Conservation (phyloP, 2,329 filamentous ascomycete species). For the Alternaria rosae region DNA sequence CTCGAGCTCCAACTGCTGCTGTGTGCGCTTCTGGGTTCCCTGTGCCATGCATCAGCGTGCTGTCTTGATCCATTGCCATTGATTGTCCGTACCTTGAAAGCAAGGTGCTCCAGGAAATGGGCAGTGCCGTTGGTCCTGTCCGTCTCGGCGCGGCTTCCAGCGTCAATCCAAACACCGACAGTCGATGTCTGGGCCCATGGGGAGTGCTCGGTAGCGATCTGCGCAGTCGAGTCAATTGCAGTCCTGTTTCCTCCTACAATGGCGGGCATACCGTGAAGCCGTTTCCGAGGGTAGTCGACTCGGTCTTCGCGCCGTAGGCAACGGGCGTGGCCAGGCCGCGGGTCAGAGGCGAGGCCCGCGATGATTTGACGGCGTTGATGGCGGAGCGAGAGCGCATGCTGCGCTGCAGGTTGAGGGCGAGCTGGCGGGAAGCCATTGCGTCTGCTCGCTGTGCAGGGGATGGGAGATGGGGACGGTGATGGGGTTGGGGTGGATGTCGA, state of each 20-base stretch:
- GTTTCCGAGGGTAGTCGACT: conserved; percentile 96
- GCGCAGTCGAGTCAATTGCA: conserved; percentile 46
- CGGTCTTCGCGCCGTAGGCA: conserved; percentile 76
- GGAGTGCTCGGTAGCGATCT: conserved; percentile 98
- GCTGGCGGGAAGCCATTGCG: conserved; percentile 93
- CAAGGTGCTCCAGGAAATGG: conserved; percentile 99
- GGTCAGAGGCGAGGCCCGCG: conserved; percentile 68
- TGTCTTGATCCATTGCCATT: conserved; percentile 11
- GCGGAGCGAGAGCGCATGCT: conserved; percentile 87
- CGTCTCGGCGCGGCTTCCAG: conserved; percentile 96
- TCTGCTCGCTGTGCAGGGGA: conserved; percentile 38
- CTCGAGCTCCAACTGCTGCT: conserved; percentile 98
- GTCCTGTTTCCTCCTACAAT: conserved; percentile 19
- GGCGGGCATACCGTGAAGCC: conserved; percentile 80
- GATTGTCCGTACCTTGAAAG: conserved; percentile 82
- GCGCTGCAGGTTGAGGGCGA: conserved; percentile 92
- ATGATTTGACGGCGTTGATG: conserved; percentile 71
- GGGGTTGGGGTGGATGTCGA: conserved; percentile 33
- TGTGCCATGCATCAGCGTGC: conserved; percentile 51
- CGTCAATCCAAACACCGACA: conserved; percentile 99
- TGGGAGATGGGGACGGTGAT: conserved; percentile 37
- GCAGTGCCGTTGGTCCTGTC: conserved; percentile 98
- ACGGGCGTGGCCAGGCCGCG: conserved; percentile 92
- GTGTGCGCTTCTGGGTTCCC: conserved; percentile 93
- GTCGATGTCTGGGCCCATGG: conserved; percentile 98